Evolutionary conservation across 768 basidiomycete species (phyloP).

Genomic region (Leccinum barrowsii): DNA sequence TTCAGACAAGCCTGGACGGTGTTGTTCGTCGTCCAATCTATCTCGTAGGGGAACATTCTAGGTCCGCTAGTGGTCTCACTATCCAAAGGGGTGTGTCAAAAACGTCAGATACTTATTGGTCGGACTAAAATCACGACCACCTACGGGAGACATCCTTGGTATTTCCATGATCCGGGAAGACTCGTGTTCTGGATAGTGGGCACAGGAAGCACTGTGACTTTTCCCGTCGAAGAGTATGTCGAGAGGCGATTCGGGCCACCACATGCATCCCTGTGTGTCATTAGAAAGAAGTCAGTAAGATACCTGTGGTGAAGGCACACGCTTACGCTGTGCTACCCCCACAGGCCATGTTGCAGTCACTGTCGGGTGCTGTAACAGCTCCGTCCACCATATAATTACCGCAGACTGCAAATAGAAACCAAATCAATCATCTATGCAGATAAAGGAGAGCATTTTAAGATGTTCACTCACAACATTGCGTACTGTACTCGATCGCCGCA

Average conservation of each 20-base stretch:
- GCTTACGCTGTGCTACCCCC: slow-evolving; percentile 63
- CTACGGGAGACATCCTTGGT: slow-evolving; percentile 65
- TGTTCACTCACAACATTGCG: slow-evolving; percentile 44
- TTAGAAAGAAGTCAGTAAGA: neutral
- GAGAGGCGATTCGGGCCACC: slow-evolving; percentile 73
- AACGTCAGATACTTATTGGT: neutral
- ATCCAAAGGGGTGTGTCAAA: neutral
- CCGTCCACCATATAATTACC: slow-evolving; percentile 62
- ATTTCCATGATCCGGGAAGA: slow-evolving; percentile 62
- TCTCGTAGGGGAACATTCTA: slow-evolving; percentile 58
- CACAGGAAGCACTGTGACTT: slow-evolving; percentile 54
- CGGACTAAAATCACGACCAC: slow-evolving; percentile 15
- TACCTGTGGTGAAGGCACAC: neutral
- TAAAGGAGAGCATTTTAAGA: neutral
- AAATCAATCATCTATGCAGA: neutral
- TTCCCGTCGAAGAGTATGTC: slow-evolving; percentile 54
- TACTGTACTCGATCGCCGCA: slow-evolving; percentile 66
- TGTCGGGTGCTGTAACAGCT: slow-evolving; percentile 46
- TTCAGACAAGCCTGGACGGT: slow-evolving; percentile 60
- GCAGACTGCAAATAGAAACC: slow-evolving; percentile 49
- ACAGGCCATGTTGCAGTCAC: slow-evolving; percentile 71
- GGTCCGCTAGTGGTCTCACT: slow-evolving; percentile 46
- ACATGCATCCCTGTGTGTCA: slow-evolving; percentile 52
- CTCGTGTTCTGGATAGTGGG: slow-evolving; percentile 51
- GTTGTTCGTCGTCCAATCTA: slow-evolving; percentile 58